Conservation (phyloP, 140 eudicot species). For the Bidens hawaiensis region DNA sequence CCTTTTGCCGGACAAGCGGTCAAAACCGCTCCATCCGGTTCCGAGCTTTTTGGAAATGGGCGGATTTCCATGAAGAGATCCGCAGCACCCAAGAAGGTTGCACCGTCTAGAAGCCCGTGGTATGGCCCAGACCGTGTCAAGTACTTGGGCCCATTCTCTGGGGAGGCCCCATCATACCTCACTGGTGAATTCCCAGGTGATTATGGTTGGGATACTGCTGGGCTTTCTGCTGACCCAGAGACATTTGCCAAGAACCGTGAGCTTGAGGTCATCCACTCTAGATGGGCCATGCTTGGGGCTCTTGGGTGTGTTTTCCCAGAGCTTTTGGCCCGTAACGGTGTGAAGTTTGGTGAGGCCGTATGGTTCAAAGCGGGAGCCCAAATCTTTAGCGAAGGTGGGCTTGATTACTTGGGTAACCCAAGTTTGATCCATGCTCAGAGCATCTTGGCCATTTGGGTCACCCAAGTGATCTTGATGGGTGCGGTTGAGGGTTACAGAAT, state of each 20-base stretch:
- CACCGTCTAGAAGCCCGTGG: constrained; percentile 54
- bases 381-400: constrained; percentile 80
- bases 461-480: constrained; percentile 70
- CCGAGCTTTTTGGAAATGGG: constrained; percentile 29
- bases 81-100: constrained; percentile 27
- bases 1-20: constrained; percentile 38
- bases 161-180: constrained; percentile 55
- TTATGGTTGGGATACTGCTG: constrained; percentile 67
- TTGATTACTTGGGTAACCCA: constrained; percentile 77
- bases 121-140: constrained; percentile 50
- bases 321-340: constrained; percentile 78
- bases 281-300: constrained; percentile 79
- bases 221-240: constrained; percentile 57
- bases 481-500: constrained; percentile 76
- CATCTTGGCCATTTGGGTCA: constrained; percentile 79
- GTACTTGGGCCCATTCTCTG: constrained; percentile 57
- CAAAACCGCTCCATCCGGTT: constrained; percentile 22
- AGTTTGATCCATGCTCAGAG: constrained; percentile 75
- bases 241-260: constrained; percentile 61
- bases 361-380: constrained; percentile 87
- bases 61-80: constrained; percentile 33
- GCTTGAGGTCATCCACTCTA: constrained; percentile 56
- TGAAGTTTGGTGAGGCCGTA: constrained; percentile 78
- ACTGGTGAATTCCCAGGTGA: constrained; percentile 71
- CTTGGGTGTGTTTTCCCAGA: constrained; percentile 77